These are phyloP conservation scores for Solanum virginianum DNA, from an alignment of 257 asterid genomes.

Conservation along the genomic window DNA sequence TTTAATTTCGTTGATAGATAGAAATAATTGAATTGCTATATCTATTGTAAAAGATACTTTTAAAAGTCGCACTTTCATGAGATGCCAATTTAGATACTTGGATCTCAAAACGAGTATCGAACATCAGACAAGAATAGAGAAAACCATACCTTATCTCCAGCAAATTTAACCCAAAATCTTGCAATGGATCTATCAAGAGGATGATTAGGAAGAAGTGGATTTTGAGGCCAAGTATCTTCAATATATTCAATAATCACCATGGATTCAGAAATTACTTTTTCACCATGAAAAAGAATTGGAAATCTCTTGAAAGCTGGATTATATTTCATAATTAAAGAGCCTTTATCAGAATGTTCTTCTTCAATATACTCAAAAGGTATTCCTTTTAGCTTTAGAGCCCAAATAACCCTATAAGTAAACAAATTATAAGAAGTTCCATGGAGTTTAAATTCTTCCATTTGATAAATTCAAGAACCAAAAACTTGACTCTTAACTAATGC, in stretches of 20 bases:
- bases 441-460: not conserved
- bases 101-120: not conserved
- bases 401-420: not conserved
- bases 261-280: conserved; percentile 1
- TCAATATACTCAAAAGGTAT: not conserved
- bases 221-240: conserved; percentile 11
- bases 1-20: not conserved
- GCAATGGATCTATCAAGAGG: not conserved
- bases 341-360: conserved; percentile 5
- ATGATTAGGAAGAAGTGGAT: conserved; percentile 3
- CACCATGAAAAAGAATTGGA: conserved; percentile 9
- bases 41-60: not conserved
- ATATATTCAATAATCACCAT: conserved; percentile 4
- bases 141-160: not conserved
- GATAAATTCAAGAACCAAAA: not conserved
- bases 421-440: not conserved
- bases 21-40: not conserved
- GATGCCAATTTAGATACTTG: not conserved
- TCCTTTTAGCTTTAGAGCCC: conserved; percentile 4
- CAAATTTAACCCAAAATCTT: conserved; percentile 5
- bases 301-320: conserved; percentile 6
- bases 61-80: not conserved
- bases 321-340: not conserved
- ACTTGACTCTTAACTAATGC: not conserved
- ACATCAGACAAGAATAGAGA: not conserved